A percentile compares a stretch with the other conserved stretches of the same genome.
Conservation (phyloP, 257 asterid species). For the Cordia subcordata region DNA sequence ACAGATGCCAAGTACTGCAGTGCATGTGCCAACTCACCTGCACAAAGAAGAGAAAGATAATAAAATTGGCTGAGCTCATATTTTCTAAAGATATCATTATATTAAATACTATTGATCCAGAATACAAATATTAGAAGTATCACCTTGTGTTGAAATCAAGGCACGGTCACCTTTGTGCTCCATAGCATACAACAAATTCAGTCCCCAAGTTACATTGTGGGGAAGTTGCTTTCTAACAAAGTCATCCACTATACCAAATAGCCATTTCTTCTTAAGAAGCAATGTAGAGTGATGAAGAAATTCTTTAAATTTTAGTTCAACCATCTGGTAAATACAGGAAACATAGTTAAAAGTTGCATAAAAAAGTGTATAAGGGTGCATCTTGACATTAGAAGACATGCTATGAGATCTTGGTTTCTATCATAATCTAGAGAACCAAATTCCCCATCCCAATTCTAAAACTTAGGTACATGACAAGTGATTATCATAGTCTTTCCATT, state of each 20-base stretch:
- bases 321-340: constrained; percentile 63
- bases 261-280: constrained; percentile 91
- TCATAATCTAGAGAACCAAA: too few species aligned
- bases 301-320: constrained; percentile 68
- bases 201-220: constrained; percentile 96
- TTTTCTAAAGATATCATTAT: too few species aligned
- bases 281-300: constrained; percentile 72
- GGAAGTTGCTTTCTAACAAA: constrained; percentile 97
- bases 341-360: neutral
- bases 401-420: too few species aligned
- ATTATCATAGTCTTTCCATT: too few species aligned
- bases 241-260: constrained; percentile 86
- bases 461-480: too few species aligned
- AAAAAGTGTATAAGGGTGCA: too few species aligned
- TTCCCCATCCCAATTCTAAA: too few species aligned
- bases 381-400: too few species aligned
- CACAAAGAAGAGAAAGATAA: constrained; percentile 11
- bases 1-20: constrained; percentile 94
- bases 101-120: neutral
- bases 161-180: constrained; percentile 96
- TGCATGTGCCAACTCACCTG: constrained; percentile 99
- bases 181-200: constrained; percentile 93
- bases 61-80: too few species aligned
- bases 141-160: constrained; percentile 96
- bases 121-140: constrained; percentile 10